These are phyloP conservation scores for Dothistroma pini DNA, from an alignment of 2,329 filamentous ascomycete genomes.

Conservation along the genomic window DNA sequence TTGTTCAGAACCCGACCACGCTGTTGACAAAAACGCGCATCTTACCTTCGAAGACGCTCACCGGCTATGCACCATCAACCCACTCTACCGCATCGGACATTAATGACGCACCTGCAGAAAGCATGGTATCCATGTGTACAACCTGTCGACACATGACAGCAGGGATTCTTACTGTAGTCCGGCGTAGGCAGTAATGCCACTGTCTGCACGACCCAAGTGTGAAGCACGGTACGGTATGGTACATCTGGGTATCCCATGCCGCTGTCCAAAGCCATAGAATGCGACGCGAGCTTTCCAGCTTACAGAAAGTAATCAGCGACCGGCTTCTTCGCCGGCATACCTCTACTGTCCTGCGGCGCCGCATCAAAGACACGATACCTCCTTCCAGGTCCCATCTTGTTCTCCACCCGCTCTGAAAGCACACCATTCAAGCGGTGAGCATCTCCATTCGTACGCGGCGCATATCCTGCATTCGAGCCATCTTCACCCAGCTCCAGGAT, in stretches of 20 bases:
- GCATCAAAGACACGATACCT: constrained; percentile 95
- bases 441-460: constrained; percentile 64
- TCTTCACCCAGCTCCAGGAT: constrained; percentile 92
- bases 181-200: neutral
- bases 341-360: constrained; percentile 88
- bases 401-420: constrained; percentile 42
- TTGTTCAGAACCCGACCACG: too few relatives aligned
- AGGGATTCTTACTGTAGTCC: neutral
- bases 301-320: constrained; percentile 92
- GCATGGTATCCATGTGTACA: neutral
- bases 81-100: neutral
- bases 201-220: neutral
- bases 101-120: neutral
- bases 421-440: constrained; percentile 45
- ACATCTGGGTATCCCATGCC: constrained; percentile 18
- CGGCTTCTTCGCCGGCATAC: constrained; percentile 99
- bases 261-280: neutral
- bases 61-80: neutral
- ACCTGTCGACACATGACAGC: neutral
- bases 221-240: constrained; percentile 7
- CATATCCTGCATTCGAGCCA: constrained; percentile 50
- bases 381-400: constrained; percentile 68
- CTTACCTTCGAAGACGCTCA: neutral
- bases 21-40: neutral
- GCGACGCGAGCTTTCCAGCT: neutral